Evolutionary conservation across 164 flowering plant genomes (phyloP).

Genomic region (Tetracentron sinense): DNA sequence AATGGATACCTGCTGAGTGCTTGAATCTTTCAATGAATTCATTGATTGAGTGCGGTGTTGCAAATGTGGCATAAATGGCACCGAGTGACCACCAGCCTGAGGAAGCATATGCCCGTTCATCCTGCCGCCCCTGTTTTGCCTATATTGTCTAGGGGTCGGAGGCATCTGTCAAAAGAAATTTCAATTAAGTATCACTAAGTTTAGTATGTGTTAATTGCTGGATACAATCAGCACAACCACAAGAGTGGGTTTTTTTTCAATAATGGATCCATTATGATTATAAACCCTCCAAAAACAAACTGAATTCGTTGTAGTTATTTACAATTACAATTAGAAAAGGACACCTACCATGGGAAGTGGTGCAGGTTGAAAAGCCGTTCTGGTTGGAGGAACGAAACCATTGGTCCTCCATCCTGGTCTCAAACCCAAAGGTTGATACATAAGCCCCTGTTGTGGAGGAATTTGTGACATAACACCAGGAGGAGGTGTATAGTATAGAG

Average conservation of each 20-base stretch:
- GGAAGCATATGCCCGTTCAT: slow-evolving; percentile 44
- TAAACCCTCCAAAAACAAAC: no score
- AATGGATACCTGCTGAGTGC: slow-evolving; percentile 54
- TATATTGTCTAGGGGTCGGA: slow-evolving; percentile 39
- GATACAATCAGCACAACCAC: background rate
- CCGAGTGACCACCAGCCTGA: slow-evolving; percentile 33
- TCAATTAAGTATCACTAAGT: background rate
- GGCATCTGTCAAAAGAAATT: slow-evolving; percentile 39
- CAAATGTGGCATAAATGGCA: slow-evolving; percentile 31
- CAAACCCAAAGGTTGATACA: slow-evolving; percentile 66
- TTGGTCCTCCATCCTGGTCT: slow-evolving; percentile 73
- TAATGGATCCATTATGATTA: background rate
- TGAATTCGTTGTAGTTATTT: no score
- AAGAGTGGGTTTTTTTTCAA: background rate
- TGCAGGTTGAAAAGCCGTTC: slow-evolving; percentile 49
- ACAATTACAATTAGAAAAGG: background rate
- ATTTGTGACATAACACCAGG: slow-evolving; percentile 51
- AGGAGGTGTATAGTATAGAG: slow-evolving; percentile 50
- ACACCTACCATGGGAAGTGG: slow-evolving; percentile 42
- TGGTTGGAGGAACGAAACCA: slow-evolving; percentile 43
- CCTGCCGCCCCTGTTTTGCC: slow-evolving; percentile 67
- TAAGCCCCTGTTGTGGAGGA: slow-evolving; percentile 51
- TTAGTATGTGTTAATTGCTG: background rate
- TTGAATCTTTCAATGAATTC: slow-evolving; percentile 37
- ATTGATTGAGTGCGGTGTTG: slow-evolving; percentile 34